These are phyloP conservation scores for Auricularia cornea DNA, from an alignment of 768 basidiomycete species.

Conservation along the genomic window DNA sequence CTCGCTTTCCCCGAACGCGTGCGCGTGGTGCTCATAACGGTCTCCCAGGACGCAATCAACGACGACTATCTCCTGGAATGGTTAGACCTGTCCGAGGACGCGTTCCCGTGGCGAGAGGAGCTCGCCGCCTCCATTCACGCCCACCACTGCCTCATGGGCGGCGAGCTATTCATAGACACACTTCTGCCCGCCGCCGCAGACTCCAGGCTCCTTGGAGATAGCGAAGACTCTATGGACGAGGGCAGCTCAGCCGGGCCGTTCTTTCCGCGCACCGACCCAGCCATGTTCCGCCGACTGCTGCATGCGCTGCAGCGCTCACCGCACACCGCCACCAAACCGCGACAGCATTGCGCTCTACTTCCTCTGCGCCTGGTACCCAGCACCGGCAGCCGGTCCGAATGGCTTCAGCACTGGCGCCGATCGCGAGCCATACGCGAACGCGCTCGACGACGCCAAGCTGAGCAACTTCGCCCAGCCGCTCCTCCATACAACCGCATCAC, in stretches of 20 bases:
- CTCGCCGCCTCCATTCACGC: neutral
- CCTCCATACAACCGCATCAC: neutral
- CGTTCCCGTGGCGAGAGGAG: neutral
- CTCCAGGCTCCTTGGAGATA: neutral
- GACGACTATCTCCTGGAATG: neutral
- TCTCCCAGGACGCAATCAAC: neutral
- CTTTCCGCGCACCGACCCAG: neutral
- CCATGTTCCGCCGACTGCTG: neutral
- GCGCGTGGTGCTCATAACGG: neutral
- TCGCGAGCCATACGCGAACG: neutral
- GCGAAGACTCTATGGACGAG: neutral
- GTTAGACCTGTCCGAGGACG: neutral
- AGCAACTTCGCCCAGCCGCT: neutral
- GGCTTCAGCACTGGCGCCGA: neutral
- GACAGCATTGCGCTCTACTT: constrained; percentile 2
- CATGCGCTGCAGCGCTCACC: neutral
- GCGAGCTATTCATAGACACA: neutral
- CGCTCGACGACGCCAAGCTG: neutral
- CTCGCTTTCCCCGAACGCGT: neutral
- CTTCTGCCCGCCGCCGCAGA: neutral
- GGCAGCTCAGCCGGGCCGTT: neutral
- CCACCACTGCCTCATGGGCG: neutral
- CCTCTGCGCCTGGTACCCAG: neutral
- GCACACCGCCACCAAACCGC: neutral
- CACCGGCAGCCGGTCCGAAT: neutral